Evolutionary conservation across 2,329 filamentous ascomycete species (phyloP).

Genomic region (Gnomoniopsis smithogilvyi): DNA sequence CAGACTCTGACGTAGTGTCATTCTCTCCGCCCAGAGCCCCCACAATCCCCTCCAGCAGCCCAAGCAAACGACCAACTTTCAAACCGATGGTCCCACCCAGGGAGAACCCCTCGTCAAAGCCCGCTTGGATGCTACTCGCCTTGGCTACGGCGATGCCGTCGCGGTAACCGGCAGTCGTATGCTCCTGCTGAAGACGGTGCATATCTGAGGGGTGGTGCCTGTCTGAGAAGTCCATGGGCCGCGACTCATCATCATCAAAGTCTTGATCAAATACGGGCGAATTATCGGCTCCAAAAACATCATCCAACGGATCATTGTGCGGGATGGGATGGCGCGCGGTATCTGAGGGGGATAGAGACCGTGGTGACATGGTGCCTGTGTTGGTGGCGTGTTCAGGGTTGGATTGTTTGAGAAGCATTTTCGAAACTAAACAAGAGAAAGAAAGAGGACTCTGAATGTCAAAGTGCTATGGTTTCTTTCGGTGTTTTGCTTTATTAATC

Average conservation of each 20-base stretch:
- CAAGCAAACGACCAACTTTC: constrained; percentile 70
- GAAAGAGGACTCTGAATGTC: too few relatives aligned
- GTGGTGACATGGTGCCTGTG: constrained; percentile 6
- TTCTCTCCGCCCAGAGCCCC: constrained; percentile 37
- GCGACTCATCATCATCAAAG: not conserved
- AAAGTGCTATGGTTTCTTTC: too few relatives aligned
- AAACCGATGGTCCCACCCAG: constrained; percentile 79
- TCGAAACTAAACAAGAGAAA: too few relatives aligned
- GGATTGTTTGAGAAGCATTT: constrained; percentile 18
- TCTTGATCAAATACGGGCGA: not conserved
- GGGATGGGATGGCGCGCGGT: not conserved
- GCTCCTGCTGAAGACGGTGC: constrained; percentile 68
- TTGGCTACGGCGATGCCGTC: constrained; percentile 82
- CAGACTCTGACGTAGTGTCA: constrained; percentile 19
- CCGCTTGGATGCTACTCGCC: constrained; percentile 70
- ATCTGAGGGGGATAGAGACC: not conserved
- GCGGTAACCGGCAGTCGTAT: constrained; percentile 84
- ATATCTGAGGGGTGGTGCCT: constrained; percentile 58
- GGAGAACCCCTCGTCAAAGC: constrained; percentile 88
- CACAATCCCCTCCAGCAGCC: constrained; percentile 70
- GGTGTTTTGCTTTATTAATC: too few relatives aligned
- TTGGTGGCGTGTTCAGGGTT: constrained; percentile 16
- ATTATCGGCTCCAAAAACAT: constrained; percentile 16
- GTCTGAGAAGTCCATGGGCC: not conserved
- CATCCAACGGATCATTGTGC: constrained; percentile 12